Evolutionary conservation across 2,329 filamentous ascomycete genomes (phyloP), one percentile per base, ranked within the genome.

Genomic region (Stylonectria norvegica): DNA sequence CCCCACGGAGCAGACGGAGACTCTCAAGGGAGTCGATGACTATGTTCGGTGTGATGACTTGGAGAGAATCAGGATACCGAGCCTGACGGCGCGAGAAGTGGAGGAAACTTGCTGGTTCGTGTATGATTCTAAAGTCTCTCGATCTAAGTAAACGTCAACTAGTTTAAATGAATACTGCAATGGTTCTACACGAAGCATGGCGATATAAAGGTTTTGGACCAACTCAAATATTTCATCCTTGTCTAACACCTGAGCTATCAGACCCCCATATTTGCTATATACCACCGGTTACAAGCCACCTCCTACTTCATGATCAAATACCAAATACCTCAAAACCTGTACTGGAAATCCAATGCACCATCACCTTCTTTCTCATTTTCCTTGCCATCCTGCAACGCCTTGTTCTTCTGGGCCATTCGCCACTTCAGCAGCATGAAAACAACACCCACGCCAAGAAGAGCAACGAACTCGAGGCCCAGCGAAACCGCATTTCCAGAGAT

Each of bases 401-500:
- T 25, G 12, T 25, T 25, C n/a, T 29, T 29, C n/a, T 29, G 27
- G 15, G 27, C n/a, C 27, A 29, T 29, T 14, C 27, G 27, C n/a
- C 27, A 29, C n/a, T 29, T 29, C 27, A 29, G n/a, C 6, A 29
- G 27, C 27, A 42, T 39, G 49, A 60, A 60, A 4, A 61, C 42
- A 5, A 50, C 33, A 1, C 57, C 52, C 0, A 64, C 49, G 4
- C 53, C 48, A 0, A 48, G n/a, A 5, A 61, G 35, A 1, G 58
- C 59, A 15, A 58, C 27, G 0, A 48, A 39, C 4, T 61, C 56
- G 2, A 56, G 46, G 0, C 54, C 60, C 1, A 63, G 47, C 1
- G 58, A 58, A 15, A 63, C 48, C 0, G 57, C 51, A 20, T 59
- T 53, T 1, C 61, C 61, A 25, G 40, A 55, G 16, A 63, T 47